Base-by-base conservation (phyloP, 805 yeast genomes). In the Metschnikowia hibisci region DNA sequence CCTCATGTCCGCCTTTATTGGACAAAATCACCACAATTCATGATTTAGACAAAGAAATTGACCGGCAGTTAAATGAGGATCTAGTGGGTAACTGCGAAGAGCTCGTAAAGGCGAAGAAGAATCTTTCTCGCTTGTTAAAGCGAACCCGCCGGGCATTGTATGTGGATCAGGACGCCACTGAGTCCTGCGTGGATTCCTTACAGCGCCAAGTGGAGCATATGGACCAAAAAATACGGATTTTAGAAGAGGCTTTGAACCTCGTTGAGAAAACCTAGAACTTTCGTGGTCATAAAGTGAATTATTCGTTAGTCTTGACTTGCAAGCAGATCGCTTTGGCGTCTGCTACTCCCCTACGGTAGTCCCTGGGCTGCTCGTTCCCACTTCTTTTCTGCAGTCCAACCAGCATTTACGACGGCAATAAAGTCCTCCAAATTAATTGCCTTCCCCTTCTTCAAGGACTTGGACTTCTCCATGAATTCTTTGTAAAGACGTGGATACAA, bases 311-410 rank as follows among this genome's bases (percentile, higher is more conserved):
- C 32, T 12, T 9, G 32, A 13, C 32, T 15, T 13, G 32, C 15
- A 27, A 5, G 15, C 31, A 20, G 22, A 20, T 8, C 23, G 4
- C 3, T 8, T 20, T 12, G 30, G 30, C 30, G 5, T 8, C 10
- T 12, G 32, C 32, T 30, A 14, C 8, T 4, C 5, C 11, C 22
- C 11, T 30, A 40, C 33, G 41, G 40, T 13, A 68, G 51, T 1
- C 74, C 74, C 26, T 54, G 57, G 4, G 73, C 72, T 4, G 76
- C 76, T 29, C 73, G 64, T 45, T 77, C 83, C 91, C 93, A 90
- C 51, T 80, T 78, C 39, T 82, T 87, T 16, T 80, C 80, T 46
- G 80, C 82, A 12, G 76, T 73, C 98, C 98, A 90, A 14, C 96
- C 96, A 3, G 84, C 78, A 54, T 87, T 81, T 32, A 90, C 75